Conservation (phyloP, 2,329 filamentous ascomycete genomes). For the Beauveria sp. region DNA sequence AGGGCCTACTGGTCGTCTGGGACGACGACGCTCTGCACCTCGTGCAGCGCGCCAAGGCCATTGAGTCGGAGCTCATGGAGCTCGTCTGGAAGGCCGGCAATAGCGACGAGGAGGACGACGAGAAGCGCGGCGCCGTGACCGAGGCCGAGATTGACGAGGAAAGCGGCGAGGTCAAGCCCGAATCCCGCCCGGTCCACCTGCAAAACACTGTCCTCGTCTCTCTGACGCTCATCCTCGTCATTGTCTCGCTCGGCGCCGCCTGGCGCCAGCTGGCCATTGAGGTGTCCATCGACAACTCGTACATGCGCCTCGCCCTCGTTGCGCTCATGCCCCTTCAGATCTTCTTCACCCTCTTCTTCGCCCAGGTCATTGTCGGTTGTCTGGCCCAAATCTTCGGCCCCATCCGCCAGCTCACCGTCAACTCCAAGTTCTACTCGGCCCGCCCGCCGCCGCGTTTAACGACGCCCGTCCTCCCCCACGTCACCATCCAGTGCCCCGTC, state of each 20-base stretch:
- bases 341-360: constrained; percentile 78
- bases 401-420: constrained; percentile 62
- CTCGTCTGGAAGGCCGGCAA: constrained; percentile 62
- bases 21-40: constrained; percentile 71
- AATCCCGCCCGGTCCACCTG: constrained; percentile 59
- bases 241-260: constrained; percentile 59
- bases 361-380: constrained; percentile 69
- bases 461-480: constrained; percentile 56
- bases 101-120: constrained; percentile 44
- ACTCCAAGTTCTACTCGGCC: constrained; percentile 79
- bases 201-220: constrained; percentile 63
- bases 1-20: constrained; percentile 70
- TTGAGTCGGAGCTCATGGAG: constrained; percentile 71
- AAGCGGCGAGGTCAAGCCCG: constrained; percentile 57
- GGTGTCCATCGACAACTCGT: constrained; percentile 55
- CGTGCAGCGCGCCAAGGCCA: constrained; percentile 59
- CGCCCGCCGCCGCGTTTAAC: constrained; percentile 57
- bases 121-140: constrained; percentile 40
- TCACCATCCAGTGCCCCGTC: constrained; percentile 35
- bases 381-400: constrained; percentile 70
- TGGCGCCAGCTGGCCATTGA: constrained; percentile 64
- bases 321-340: constrained; percentile 62
- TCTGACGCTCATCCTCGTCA: constrained; percentile 58
- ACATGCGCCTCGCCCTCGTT: constrained; percentile 56
- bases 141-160: constrained; percentile 62